Base-by-base conservation (phyloP, 2,329 filamentous ascomycete genomes). In the Lomentospora prolificans region DNA sequence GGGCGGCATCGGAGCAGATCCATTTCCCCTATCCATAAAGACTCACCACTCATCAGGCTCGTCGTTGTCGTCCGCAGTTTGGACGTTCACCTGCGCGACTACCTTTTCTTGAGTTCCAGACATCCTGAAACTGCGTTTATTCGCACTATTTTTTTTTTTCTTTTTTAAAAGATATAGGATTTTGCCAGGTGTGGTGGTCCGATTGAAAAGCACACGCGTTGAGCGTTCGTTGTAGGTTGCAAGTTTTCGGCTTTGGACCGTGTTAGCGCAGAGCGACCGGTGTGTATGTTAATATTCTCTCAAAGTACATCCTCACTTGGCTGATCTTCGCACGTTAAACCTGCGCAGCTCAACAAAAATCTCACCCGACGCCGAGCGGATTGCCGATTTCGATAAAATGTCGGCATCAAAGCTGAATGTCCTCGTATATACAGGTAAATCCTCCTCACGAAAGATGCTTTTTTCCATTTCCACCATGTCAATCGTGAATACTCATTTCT, bases 11-110 rank as follows among this genome's bases (percentile, higher is more conserved):
- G n/a, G n/a, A n/a, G n/a, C n/a, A n/a, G n/a, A n/a, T n/a, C n/a
- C n/a, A n/a, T n/a, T n/a, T n/a, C n/a, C n/a, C 12, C 30, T 33
- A 12, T 6, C 12, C 12, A 6, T 33, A 53, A 50, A 33, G 41
- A 64, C 81, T 71, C 75, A 97, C 94, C 92, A 97, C 58, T 96
- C 92, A 77, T 97, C 94, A 3, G 89, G 89, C 70, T 96, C 92
- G 70, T 96, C 90, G 57, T 92, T 88, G 36, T 84, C 81, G 48
- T 81, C 76, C 27, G 75, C 65, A 31, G 61, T 59, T 66, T 53
- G 70, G 66, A 17, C 69, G 62, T 28, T 68, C 66, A 59, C 66
- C 75, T 39, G 69, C 64, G 65, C 50, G 68, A 63, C 41, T 72
- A 62, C 78, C 58, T 80, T 76, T 57, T 80, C 39, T 14, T 55